These are phyloP conservation scores for Apiospora koreana DNA, from an alignment of 2,329 filamentous ascomycete species.

Conservation along the genomic window DNA sequence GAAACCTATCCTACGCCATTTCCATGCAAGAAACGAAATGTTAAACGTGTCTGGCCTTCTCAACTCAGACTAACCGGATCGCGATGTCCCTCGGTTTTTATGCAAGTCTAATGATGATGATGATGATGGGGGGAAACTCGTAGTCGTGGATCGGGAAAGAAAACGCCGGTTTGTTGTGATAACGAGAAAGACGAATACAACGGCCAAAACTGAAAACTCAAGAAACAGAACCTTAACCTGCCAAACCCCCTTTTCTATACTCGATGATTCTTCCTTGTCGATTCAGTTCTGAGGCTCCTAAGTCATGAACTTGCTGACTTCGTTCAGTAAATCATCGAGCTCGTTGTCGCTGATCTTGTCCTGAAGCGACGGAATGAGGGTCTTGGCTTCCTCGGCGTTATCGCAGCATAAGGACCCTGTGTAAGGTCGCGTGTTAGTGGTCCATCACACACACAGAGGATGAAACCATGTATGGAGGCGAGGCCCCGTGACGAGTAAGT, in stretches of 20 bases:
- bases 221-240: not conserved
- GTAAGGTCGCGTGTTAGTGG: not conserved
- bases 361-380: constrained; percentile 83
- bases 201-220: not conserved
- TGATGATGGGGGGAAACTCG: not conserved
- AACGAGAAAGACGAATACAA: not conserved
- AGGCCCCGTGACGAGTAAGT: not conserved
- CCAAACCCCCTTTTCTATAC: not conserved
- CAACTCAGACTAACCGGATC: not conserved
- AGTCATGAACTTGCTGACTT: constrained; percentile 75
- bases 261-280: not conserved
- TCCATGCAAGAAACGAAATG: constrained; percentile 11
- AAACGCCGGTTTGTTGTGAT: not conserved
- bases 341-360: constrained; percentile 92
- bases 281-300: constrained; percentile 6
- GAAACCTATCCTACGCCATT: constrained; percentile 11
- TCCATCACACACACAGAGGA: not conserved
- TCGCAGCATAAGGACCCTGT: constrained; percentile 89
- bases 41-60: not conserved
- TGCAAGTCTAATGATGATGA: constrained; percentile 6
- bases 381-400: constrained; percentile 92
- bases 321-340: constrained; percentile 82
- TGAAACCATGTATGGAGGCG: not conserved
- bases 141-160: not conserved
- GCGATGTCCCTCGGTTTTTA: not conserved